Percentiles rank a stretch among this genome's conserved stretches.
These are phyloP conservation scores for Teratosphaeria gauchensis DNA, from an alignment of 2,329 filamentous ascomycete species.

Conservation along the genomic window DNA sequence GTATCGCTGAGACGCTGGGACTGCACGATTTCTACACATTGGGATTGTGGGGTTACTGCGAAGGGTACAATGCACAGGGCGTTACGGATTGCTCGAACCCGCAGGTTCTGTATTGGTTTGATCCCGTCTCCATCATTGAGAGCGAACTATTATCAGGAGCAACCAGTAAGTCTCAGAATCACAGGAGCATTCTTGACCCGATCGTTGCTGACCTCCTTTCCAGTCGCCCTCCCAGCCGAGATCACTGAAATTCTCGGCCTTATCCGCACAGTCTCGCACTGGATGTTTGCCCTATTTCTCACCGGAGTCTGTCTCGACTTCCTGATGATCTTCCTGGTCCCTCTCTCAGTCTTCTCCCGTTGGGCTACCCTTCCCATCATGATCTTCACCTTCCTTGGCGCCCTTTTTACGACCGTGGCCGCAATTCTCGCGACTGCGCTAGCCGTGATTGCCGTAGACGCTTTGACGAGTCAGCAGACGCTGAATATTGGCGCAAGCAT, in stretches of 20 bases:
- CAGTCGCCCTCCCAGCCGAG: constrained; percentile 65
- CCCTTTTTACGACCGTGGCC: constrained; percentile 58
- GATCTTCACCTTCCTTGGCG: constrained; percentile 57
- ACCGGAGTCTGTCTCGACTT: constrained; percentile 60
- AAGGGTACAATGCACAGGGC: constrained; percentile 67
- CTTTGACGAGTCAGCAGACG: constrained; percentile 58
- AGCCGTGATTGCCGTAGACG: constrained; percentile 70
- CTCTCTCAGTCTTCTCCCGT: constrained; percentile 41
- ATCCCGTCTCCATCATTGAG: constrained; percentile 73
- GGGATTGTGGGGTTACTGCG: constrained; percentile 85
- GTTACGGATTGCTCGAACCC: constrained; percentile 68
- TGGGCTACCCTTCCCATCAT: constrained; percentile 57
- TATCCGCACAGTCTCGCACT: constrained; percentile 62
- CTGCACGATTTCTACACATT: constrained; percentile 93
- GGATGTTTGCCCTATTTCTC: constrained; percentile 88
- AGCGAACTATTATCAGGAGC: constrained; percentile 73
- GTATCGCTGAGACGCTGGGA: constrained; percentile 73
- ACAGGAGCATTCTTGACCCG: constrained; percentile 1
- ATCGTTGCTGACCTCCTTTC: constrained; percentile 13
- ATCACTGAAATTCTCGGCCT: constrained; percentile 65
- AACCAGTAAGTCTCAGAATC: constrained; percentile 45
- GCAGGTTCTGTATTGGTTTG: constrained; percentile 73
- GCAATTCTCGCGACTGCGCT: constrained; percentile 72
- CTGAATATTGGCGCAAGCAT: constrained; percentile 67
- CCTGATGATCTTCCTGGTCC: constrained; percentile 58